Evolutionary conservation across 2,329 filamentous ascomycete species (phyloP).

Genomic region (Colletotrichum liaoningense): DNA sequence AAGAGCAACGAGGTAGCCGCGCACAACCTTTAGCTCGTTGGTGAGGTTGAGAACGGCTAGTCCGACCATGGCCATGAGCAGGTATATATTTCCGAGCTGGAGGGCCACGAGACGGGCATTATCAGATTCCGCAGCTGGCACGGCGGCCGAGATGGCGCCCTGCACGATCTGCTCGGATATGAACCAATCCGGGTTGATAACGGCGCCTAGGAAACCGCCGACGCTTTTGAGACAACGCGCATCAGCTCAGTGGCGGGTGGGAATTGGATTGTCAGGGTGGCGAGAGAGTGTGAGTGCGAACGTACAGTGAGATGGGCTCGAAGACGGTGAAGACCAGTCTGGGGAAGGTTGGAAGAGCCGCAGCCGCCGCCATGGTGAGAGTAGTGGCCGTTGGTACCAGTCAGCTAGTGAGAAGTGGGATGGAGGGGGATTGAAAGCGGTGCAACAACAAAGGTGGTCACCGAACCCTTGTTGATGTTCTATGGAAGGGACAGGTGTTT

Average conservation of each 20-base stretch:
- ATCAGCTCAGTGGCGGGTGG: constrained; percentile 19
- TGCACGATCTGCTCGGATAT: constrained; percentile 69
- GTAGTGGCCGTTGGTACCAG: neutral
- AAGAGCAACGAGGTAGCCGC: constrained; percentile 74
- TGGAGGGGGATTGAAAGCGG: neutral
- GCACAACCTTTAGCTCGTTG: constrained; percentile 73
- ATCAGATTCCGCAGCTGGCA: constrained; percentile 49
- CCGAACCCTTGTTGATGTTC: neutral
- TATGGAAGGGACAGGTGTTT: neutral
- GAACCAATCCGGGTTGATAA: constrained; percentile 71
- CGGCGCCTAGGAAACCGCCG: constrained; percentile 66
- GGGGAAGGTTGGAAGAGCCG: constrained; percentile 70
- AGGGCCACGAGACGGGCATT: constrained; percentile 68
- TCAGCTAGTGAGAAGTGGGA: neutral
- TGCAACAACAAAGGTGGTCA: neutral
- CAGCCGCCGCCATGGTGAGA: constrained; percentile 62
- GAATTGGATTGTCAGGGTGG: neutral
- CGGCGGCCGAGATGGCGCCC: constrained; percentile 35
- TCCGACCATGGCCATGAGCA: constrained; percentile 73
- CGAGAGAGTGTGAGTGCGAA: constrained; percentile 45
- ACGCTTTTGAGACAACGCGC: constrained; percentile 55
- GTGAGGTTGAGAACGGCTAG: constrained; percentile 73
- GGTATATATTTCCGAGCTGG: constrained; percentile 78
- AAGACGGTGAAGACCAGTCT: constrained; percentile 74
- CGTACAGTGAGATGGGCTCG: constrained; percentile 77